Evolutionary conservation across 106 monocot species (phyloP), one percentile per base, ranked within the genome.

Genomic region (Chionographis japonica): DNA sequence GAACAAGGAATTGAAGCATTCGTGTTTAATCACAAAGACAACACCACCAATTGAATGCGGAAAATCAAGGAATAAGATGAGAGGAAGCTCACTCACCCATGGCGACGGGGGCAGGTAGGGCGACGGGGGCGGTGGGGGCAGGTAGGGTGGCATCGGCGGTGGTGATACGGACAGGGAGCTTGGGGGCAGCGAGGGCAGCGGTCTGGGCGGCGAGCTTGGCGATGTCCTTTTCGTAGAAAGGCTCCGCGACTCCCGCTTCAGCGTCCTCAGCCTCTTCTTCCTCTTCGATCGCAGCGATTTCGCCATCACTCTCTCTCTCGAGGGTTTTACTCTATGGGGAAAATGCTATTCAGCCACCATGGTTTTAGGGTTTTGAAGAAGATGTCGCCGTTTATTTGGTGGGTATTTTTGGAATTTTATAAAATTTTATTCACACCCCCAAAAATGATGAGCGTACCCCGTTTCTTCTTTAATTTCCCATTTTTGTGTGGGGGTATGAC

Each of bases 151-250:
- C 20, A 42, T 20, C 40, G 51, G 62, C 37, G 4, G 51, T 19
- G 1, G 68, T 65, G 18, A 42, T 14, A 46, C 71, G 71, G 40
- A 90, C 86, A 14, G 83, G 80, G 36, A 86, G 15, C 71, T 78
- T 80, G 40, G 85, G 85, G 11, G 90, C 86, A 2, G 76, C 82
- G 27, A 83, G 85, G 5, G 89, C 89, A 57, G 85, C 79, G 66
- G 79, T 79, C 43, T 82, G 85, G 1, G 83, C 85, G 55, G 79
- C 80, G 68, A 83, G 70, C 80, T 90, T 90, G 62, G 85, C 83
- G n/a, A 12, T 74, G 6, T 90, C 89, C 68, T 86, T 85, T 4
- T 90, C 90, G 68, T 90, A 86, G 83, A 78, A 86, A 12, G 90
- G 86, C 69, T 86, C 60, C 5, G 68, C 86, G 13, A 83, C 61